phyloP scores from a whole-genome alignment of 352 stramenopile species.

The Halophytophthora batemanensis region DNA sequence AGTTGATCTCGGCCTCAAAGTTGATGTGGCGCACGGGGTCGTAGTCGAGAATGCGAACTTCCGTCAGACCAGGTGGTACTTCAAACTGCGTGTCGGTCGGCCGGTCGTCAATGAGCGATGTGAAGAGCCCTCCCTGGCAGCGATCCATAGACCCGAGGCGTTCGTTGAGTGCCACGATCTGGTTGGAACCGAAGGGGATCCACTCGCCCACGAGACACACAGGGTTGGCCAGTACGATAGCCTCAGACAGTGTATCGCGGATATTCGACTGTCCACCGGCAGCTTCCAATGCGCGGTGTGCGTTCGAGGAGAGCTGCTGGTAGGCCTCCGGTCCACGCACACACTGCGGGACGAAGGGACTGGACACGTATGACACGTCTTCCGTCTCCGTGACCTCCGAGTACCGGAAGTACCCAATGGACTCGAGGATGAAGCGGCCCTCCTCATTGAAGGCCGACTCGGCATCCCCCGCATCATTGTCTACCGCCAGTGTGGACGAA shows the following conservation, averaged over 20 bases:
- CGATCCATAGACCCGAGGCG: constrained; percentile 94
- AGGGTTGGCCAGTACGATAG: constrained; percentile 93
- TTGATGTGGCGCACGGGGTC: constrained; percentile 97
- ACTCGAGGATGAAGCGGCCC: constrained; percentile 56
- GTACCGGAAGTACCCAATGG: constrained; percentile 71
- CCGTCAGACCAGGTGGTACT: constrained; percentile 91
- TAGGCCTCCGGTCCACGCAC: constrained; percentile 91
- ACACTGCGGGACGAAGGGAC: constrained; percentile 95
- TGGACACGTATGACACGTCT: constrained; percentile 97
- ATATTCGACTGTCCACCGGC: too few relatives aligned
- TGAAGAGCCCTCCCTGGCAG: constrained; percentile 96
- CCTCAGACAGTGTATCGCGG: too few relatives aligned
- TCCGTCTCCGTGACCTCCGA: constrained; percentile 96
- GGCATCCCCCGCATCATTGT: too few relatives aligned
- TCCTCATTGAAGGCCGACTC: too few relatives aligned
- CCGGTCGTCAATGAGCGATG: constrained; percentile 88
- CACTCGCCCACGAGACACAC: constrained; percentile 98
- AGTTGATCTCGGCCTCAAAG: constrained; percentile 98
- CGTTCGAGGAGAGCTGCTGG: too few relatives aligned
- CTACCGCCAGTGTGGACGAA: too few relatives aligned
- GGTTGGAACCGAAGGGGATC: constrained; percentile 96
- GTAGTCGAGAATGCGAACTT: constrained; percentile 97
- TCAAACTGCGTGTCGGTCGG: constrained; percentile 85
- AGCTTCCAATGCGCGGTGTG: too few relatives aligned
- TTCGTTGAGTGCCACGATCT: constrained; percentile 96